These are phyloP conservation scores for Vigna radiata DNA, from an alignment of 306 rosid genomes.

Conservation along the genomic window DNA sequence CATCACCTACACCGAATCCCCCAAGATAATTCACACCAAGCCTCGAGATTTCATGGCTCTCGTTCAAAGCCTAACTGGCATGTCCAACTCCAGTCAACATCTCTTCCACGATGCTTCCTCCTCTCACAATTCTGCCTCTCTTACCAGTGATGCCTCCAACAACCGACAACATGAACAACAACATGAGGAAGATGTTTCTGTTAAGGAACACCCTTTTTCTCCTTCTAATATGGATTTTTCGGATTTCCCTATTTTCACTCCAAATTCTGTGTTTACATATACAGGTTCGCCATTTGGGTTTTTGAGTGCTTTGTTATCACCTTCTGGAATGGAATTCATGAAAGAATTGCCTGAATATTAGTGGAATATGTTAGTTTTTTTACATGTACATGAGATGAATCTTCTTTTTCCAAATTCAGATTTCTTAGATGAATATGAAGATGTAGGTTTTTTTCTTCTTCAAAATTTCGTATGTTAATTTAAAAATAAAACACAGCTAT, in stretches of 20 bases:
- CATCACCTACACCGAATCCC: slow-evolving; percentile 70
- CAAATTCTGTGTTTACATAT: slow-evolving; percentile 44
- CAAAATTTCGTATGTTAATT: too few species aligned
- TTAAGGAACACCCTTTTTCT: not conserved
- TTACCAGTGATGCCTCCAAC: not conserved
- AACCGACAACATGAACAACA: not conserved
- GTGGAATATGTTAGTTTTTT: not conserved
- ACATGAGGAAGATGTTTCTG: slow-evolving; percentile 13
- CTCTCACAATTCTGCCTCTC: not conserved
- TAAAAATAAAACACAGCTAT: too few species aligned
- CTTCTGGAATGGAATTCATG: slow-evolving; percentile 62
- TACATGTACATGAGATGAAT: not conserved
- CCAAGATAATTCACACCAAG: slow-evolving; percentile 66
- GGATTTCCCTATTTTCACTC: slow-evolving; percentile 63
- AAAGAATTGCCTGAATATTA: slow-evolving; percentile 60
- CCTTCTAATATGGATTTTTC: slow-evolving; percentile 16
- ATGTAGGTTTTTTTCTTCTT: too few species aligned
- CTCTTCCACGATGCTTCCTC: not conserved
- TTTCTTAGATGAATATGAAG: too few species aligned
- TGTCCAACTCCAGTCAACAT: slow-evolving; percentile 24
- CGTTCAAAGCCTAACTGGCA: slow-evolving; percentile 78
- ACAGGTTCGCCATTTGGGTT: slow-evolving; percentile 39
- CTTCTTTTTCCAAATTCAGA: too few species aligned
- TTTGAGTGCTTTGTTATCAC: slow-evolving; percentile 52
- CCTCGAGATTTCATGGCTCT: slow-evolving; percentile 70